Percentiles rank a stretch among this genome's conserved stretches.
Evolutionary conservation across 805 yeast species (phyloP).

Genomic region (Babjeviella inositovora): DNA sequence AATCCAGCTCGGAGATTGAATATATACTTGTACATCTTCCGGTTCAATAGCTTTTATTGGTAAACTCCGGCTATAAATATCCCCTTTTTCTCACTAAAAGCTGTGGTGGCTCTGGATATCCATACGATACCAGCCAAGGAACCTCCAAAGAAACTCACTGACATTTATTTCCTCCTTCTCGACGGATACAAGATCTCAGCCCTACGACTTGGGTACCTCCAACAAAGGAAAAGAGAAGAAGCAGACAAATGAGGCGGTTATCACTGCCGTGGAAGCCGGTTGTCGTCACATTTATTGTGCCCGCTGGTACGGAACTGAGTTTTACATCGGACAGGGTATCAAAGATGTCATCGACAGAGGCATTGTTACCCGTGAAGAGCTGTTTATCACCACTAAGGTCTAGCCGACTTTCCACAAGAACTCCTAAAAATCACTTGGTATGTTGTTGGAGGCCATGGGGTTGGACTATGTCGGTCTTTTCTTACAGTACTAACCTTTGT

Average conservation of each 20-base stretch:
- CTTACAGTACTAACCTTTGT: conserved; percentile 20
- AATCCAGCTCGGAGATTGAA: no score
- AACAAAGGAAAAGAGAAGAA: conserved; percentile 12
- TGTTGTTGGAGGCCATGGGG: conserved; percentile 13
- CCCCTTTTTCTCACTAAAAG: no score
- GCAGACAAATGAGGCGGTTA: conserved; percentile 13
- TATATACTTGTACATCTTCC: no score
- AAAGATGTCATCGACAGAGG: no score
- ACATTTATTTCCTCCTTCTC: no score
- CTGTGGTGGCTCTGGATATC: no score
- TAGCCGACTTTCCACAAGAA: conserved; percentile 14
- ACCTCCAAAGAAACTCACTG: no score
- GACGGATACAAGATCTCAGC: no score
- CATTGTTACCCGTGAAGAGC: conserved; percentile 14
- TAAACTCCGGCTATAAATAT: no score
- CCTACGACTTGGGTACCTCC: no score
- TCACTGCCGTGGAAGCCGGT: conserved; percentile 17
- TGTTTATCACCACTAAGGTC: conserved; percentile 20
- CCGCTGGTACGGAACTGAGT: conserved; percentile 18
- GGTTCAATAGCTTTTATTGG: no score
- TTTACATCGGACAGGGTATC: conserved; percentile 16
- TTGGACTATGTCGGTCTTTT: conserved; percentile 20
- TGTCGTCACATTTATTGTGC: conserved; percentile 26
- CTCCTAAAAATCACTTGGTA: conserved; percentile 12
- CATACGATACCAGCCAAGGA: no score